phyloP scores from a whole-genome alignment of 352 stramenopile genomes.

The Globisporangium middletonii region DNA sequence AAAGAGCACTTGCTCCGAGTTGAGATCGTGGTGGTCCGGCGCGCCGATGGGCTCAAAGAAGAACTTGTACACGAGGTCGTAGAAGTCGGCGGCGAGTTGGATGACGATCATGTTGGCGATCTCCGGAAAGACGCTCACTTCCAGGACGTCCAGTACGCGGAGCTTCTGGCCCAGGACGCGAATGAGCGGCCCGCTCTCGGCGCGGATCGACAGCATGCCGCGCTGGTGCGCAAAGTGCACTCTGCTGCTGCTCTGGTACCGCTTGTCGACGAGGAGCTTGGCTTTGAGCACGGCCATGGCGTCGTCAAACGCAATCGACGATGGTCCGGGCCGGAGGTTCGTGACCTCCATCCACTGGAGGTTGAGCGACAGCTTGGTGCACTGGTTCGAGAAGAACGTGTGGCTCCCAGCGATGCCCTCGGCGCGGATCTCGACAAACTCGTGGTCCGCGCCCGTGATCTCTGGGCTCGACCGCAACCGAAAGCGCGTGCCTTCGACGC shows the following conservation, averaged over 20 bases:
- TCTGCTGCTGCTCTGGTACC: conserved; percentile 28
- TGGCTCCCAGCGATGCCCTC: conserved; percentile 58
- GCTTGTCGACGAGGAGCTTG: conserved; percentile 58
- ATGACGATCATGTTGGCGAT: conserved; percentile 83
- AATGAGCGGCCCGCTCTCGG: conserved; percentile 63
- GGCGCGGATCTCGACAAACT: conserved; percentile 70
- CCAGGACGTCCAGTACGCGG: conserved; percentile 64
- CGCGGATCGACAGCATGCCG: conserved; percentile 67
- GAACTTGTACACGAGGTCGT: conserved; percentile 81
- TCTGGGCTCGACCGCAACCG: conserved; percentile 58
- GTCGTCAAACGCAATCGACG: conserved; percentile 73
- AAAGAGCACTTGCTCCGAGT: conserved; percentile 55
- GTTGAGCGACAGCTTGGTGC: conserved; percentile 69
- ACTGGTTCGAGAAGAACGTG: conserved; percentile 63
- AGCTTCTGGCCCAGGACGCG: conserved; percentile 64
- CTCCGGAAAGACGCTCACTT: conserved; percentile 81
- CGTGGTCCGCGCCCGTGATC: conserved; percentile 42
- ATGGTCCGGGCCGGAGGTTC: conserved; percentile 66
- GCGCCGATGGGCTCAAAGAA: conserved; percentile 58
- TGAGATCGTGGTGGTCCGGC: conserved; percentile 23
- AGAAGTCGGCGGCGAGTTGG: conserved; percentile 75
- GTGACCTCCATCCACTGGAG: conserved; percentile 81
- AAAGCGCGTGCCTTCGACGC: conserved; percentile 46
- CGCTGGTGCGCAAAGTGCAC: conserved; percentile 38
- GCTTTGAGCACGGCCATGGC: conserved; percentile 65